phyloP scores from a whole-genome alignment of 2,329 filamentous ascomycete genomes.

The Hymenoscyphus albidus region DNA sequence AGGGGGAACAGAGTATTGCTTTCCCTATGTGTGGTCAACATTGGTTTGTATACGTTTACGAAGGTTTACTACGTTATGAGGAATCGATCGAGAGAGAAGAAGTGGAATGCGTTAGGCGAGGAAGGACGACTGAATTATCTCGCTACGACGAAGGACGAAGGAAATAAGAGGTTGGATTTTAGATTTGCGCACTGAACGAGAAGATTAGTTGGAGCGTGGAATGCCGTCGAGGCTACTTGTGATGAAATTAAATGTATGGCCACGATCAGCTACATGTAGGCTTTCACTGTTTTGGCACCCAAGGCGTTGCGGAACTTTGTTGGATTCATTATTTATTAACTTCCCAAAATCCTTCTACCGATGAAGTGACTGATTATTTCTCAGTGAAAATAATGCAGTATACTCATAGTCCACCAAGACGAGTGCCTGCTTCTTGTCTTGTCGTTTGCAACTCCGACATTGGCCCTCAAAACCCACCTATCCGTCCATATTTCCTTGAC shows the following conservation, averaged over 20 bases:
- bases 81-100: slow-evolving; percentile 39
- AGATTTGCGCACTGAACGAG: slow-evolving; percentile 19
- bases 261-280: too few species aligned
- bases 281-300: too few species aligned
- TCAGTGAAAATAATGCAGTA: too few species aligned
- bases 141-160: slow-evolving; percentile 19
- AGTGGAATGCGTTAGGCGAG: slow-evolving; percentile 42
- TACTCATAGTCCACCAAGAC: too few species aligned
- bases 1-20: slow-evolving; percentile 53
- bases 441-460: neutral
- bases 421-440: too few species aligned
- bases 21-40: slow-evolving; percentile 43
- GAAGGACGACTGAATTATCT: slow-evolving; percentile 45
- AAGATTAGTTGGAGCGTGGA: neutral
- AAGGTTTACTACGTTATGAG: slow-evolving; percentile 45
- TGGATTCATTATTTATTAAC: too few species aligned
- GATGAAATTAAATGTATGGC: too few species aligned
- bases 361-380: too few species aligned
- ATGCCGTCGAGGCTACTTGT: too few species aligned
- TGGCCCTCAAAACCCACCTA: neutral
- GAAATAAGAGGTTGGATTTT: slow-evolving; percentile 34
- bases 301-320: too few species aligned
- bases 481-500: slow-evolving; percentile 2
- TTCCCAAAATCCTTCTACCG: too few species aligned
- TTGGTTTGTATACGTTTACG: slow-evolving; percentile 41